Base-by-base conservation (phyloP, 1,139 yeast species). In the Nakaseomyces kungkrabaensis region DNA sequence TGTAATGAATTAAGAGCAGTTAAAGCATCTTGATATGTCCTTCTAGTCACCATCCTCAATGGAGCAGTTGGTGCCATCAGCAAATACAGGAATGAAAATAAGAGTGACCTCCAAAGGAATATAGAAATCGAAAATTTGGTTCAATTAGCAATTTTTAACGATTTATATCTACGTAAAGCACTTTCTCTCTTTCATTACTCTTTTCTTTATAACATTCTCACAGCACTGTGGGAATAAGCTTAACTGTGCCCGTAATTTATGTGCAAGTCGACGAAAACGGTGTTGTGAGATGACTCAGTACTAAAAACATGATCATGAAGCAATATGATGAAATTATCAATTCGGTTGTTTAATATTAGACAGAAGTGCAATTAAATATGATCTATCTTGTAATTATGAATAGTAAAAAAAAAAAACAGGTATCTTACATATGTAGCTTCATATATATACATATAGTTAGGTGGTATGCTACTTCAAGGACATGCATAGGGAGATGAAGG, bases 1-100 rank as follows among this genome's bases (percentile, higher is more conserved):
- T 94, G 99, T 43, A 90, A 72, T 9, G 89, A 77, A 69, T 94
- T 94, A 59, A 94, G 74, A 8, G 94, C 88, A 51, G 75, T 75
- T 49, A 94, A 80, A 1, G 98, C 98, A 68, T 85, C 95, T 63
- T 78, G 73, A 48, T 68, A 68, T 24, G 65, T 58, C 55, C 59
- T 64, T 43, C 32, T 42, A 5, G 43, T 33, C 4, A 38, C 47
- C 61, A 56, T 60, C 45, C 50, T 58, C 41, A 59, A 48, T 11
- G 60, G 54, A 13, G 50, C 37, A 10, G 51, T 48, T 6, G 56
- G 40, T 48, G 51, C 52, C 63, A 59, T 59, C 34, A 43, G 56
- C 31, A 31, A 36, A 26, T 24, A 22, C n/a, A 17, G 22, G 22
- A 17, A 17, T 17, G 22, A 17, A 17, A 17, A 17, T 17, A 17